A percentile compares a stretch with the other conserved stretches of the same genome.
phyloP scores from a whole-genome alignment of 1,284 basidiomycete genomes.

The Polyporus tsugae region DNA sequence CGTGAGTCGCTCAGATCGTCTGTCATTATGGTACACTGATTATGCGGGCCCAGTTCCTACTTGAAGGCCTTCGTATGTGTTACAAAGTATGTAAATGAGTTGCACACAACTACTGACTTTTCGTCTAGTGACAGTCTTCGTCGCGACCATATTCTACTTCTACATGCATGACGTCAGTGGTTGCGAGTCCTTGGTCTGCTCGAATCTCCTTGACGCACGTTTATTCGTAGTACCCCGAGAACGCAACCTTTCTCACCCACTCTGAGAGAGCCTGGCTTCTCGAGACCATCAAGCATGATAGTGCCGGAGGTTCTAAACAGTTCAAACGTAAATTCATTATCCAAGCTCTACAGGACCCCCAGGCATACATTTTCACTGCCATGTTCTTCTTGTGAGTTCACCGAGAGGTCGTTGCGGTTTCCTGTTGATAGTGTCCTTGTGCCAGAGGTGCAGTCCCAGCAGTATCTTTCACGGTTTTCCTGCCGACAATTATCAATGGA shows the following conservation, averaged over 20 bases:
- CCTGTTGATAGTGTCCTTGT: conserved; percentile 54
- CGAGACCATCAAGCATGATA: conserved; percentile 40
- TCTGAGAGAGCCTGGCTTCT: conserved; percentile 43
- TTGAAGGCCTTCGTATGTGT: conserved; percentile 11
- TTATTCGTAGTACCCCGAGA: conserved; percentile 11
- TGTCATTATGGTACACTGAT: not conserved
- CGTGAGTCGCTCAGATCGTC: conserved; percentile 1
- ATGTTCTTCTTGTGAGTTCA: conserved; percentile 29
- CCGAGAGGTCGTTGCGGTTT: conserved; percentile 38
- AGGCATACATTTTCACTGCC: conserved; percentile 52
- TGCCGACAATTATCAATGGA: conserved; percentile 43
- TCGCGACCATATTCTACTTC: conserved; percentile 12
- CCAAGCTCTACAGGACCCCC: conserved; percentile 37
- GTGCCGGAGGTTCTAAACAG: conserved; percentile 25
- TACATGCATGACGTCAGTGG: conserved; percentile 17
- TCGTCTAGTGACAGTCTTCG: conserved; percentile 6
- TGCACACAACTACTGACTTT: not conserved
- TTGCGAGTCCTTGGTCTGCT: not conserved
- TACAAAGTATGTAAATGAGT: not conserved
- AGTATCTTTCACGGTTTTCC: conserved; percentile 30
- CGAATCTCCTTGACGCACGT: not conserved
- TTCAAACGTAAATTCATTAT: conserved; percentile 38
- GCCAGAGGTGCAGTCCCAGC: conserved; percentile 38
- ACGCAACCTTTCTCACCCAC: conserved; percentile 38
- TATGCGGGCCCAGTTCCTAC: conserved; percentile 7